These are phyloP conservation scores for Colletotrichum graminicola DNA, from an alignment of 2,329 filamentous ascomycete genomes.

Conservation along the genomic window DNA sequence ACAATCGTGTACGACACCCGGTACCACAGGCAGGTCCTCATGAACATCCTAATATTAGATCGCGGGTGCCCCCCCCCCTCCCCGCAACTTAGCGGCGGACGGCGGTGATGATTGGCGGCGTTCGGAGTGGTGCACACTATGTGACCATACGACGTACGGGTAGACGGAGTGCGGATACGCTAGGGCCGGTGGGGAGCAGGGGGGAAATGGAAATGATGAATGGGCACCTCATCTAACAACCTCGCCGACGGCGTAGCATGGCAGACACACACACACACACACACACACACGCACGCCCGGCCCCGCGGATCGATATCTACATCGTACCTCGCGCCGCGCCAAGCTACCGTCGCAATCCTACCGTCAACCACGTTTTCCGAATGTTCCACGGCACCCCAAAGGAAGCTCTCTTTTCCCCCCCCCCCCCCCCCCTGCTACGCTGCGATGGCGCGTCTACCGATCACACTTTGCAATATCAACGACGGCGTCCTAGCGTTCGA, in stretches of 20 bases:
- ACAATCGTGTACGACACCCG: background rate
- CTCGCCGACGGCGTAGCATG: background rate
- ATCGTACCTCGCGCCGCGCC: constrained; percentile 35
- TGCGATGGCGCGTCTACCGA: background rate
- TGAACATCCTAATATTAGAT: constrained; percentile 18
- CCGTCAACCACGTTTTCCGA: background rate
- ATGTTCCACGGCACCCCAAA: background rate
- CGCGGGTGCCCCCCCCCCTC: background rate
- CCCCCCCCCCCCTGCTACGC: background rate
- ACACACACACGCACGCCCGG: background rate
- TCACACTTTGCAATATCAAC: constrained; percentile 10
- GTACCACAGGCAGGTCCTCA: background rate
- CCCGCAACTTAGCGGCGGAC: background rate
- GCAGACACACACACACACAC: background rate
- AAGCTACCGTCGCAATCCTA: constrained; percentile 21
- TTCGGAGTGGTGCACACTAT: background rate
- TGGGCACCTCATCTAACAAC: constrained; percentile 33
- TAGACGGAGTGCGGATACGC: background rate
- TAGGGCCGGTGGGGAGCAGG: background rate
- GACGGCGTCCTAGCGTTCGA: background rate
- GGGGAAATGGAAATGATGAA: background rate
- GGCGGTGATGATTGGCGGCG: background rate
- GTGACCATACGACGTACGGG: background rate
- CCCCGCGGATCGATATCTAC: constrained; percentile 37
- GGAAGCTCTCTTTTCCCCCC: background rate